Conservation (phyloP, 2,329 filamentous ascomycete genomes). For the Cladophialophora exuberans region DNA sequence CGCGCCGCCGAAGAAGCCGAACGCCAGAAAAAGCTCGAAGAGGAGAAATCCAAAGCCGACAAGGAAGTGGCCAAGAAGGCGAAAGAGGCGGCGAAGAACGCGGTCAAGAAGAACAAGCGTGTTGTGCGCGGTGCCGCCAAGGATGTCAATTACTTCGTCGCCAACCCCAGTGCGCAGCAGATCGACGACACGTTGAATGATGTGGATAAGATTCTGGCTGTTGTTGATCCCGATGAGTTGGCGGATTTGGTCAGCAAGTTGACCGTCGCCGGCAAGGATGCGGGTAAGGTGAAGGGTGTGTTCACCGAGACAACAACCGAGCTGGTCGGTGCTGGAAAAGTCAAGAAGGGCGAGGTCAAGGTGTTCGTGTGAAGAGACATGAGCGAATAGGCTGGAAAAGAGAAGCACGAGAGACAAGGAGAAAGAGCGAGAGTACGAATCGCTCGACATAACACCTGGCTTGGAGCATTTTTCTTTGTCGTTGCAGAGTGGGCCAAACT, state of each 20-base stretch:
- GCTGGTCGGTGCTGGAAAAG: slow-evolving; percentile 78
- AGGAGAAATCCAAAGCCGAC: slow-evolving; percentile 81
- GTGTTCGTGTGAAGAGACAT: slow-evolving; percentile 38
- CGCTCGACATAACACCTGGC: no score
- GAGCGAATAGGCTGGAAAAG: no score
- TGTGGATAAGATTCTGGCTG: slow-evolving; percentile 82
- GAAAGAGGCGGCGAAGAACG: slow-evolving; percentile 98
- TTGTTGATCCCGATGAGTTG: slow-evolving; percentile 89
- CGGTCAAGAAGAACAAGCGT: slow-evolving; percentile 99
- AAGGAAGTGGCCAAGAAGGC: slow-evolving; percentile 89
- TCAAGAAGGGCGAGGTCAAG: slow-evolving; percentile 83
- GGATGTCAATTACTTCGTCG: slow-evolving; percentile 94
- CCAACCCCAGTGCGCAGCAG: slow-evolving; percentile 68
- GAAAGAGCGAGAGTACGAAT: no score
- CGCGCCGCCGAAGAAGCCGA: slow-evolving; percentile 84
- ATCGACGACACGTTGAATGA: slow-evolving; percentile 84
- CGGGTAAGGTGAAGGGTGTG: slow-evolving; percentile 80
- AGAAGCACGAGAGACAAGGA: no score
- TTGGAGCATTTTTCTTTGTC: no score
- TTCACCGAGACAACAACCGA: slow-evolving; percentile 79
- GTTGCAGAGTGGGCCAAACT: no score
- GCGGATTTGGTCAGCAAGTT: slow-evolving; percentile 81
- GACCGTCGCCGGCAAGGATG: slow-evolving; percentile 73
- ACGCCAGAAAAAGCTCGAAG: slow-evolving; percentile 77
- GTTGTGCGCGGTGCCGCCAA: slow-evolving; percentile 91